phyloP scores from a whole-genome alignment of 2,329 filamentous ascomycete species.

The Polytolypa hystricis region DNA sequence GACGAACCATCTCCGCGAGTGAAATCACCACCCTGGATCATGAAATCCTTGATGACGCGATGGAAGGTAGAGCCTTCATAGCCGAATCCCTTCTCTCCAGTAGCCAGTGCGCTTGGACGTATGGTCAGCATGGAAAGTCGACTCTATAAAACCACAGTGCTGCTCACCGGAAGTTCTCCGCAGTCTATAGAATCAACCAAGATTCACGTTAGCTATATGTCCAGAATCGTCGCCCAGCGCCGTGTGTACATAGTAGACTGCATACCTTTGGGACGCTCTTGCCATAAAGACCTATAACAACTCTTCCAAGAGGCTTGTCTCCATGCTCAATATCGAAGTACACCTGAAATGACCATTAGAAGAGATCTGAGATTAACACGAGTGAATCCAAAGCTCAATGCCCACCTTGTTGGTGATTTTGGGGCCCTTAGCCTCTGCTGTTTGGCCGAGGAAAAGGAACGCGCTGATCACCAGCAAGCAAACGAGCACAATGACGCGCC shows the following conservation, averaged over 20 bases:
- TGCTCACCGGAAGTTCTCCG: conserved; percentile 51
- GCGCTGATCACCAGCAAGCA: conserved; percentile 66
- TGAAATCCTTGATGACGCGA: conserved; percentile 59
- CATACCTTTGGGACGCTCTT: conserved; percentile 55
- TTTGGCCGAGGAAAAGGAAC: conserved; percentile 65
- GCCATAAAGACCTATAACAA: conserved; percentile 56
- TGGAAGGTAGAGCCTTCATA: conserved; percentile 58
- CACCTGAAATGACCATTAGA: conserved; percentile 32
- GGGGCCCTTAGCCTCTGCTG: conserved; percentile 70
- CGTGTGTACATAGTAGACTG: conserved; percentile 3
- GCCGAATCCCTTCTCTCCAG: conserved; percentile 56
- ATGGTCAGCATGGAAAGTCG: neutral
- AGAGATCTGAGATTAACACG: neutral
- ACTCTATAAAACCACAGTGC: neutral
- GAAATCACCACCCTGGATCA: conserved; percentile 62
- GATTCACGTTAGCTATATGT: conserved; percentile 12
- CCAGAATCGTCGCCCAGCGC: no score
- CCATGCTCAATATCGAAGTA: conserved; percentile 57
- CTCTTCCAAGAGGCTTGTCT: conserved; percentile 48
- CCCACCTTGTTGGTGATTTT: conserved; percentile 88
- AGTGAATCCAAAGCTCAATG: neutral
- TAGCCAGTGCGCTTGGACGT: conserved; percentile 42
- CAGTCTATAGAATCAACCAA: conserved; percentile 42
- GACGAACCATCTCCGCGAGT: conserved; percentile 47
- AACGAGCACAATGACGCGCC: conserved; percentile 58